Evolutionary conservation across 768 basidiomycete genomes (phyloP), one percentile per base, ranked within the genome.

Genomic region (Psilocybe azurescens): DNA sequence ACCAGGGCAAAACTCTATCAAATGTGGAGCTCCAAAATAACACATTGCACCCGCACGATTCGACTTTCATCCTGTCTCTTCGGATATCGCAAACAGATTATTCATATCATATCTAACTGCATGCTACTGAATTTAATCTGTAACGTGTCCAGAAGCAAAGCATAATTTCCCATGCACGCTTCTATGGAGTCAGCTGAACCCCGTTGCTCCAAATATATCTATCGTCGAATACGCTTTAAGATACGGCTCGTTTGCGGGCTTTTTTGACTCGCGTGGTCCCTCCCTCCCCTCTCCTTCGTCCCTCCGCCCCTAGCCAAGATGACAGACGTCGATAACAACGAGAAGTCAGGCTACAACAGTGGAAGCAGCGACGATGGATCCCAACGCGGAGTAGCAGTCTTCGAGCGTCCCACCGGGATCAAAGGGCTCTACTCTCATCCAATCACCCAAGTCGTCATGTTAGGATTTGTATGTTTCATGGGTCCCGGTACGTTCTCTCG

Each of bases 401-500:
- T 77, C 69, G 76, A 81, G 62, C 81, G 82, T 50, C 86, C 82
- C 0, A 79, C 71, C 7, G 87, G 87, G 13, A 56, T 84, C 56
- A 83, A 74, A 67, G 86, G 85, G 11, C 6, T 88, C 30, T 90
- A 89, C 69, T 83, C 84, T 63, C 78, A 88, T 65, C 83, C 89
- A 18, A 67, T 81, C 60, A 86, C 85, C 1, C 89, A 89, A 70
- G 57, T 65, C 14, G 56, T 56, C 20, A 65, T 65, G 64, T 38
- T 65, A 39, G 91, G 89, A 46, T 80, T 92, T 51, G 86, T 92
- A 52, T 90, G 89, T 62, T 87, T 87, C 70, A 84, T 87, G 86
- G 79, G 83, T 67, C 81, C 81, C 63, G 82, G 81, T 74, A 75
- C 79, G 71, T 61, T 36, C 44, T 5, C 3, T 48, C 5, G 7